A percentile compares a stretch with the other conserved stretches of the same genome.
These are phyloP conservation scores for Blastobotrys attinorum DNA, from an alignment of 805 yeast genomes.

Conservation along the genomic window DNA sequence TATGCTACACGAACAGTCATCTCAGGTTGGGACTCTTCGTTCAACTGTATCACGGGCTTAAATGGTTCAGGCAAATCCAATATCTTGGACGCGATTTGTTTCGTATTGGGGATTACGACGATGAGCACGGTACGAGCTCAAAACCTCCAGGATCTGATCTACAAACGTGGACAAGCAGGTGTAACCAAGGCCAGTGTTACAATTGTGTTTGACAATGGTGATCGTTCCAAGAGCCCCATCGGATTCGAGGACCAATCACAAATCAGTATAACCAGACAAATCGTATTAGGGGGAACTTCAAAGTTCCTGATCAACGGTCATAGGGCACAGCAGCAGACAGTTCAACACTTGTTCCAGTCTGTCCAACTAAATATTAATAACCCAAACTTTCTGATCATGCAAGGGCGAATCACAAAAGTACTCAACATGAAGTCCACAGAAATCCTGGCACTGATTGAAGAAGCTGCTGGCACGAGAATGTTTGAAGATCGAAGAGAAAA, in stretches of 20 bases:
- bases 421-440: slow-evolving; percentile 93
- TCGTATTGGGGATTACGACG: slow-evolving; percentile 92
- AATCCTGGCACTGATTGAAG: slow-evolving; percentile 84
- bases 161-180: slow-evolving; percentile 97
- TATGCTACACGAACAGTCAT: slow-evolving; percentile 95
- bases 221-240: slow-evolving; percentile 68
- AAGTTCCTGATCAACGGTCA: slow-evolving; percentile 93
- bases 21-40: slow-evolving; percentile 91
- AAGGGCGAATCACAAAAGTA: slow-evolving; percentile 95
- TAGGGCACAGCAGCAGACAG: slow-evolving; percentile 91
- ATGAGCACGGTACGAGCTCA: slow-evolving; percentile 95
- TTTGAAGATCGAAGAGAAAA: slow-evolving; percentile 89
- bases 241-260: slow-evolving; percentile 73
- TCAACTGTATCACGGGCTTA: slow-evolving; percentile 95
- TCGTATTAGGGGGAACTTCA: slow-evolving; percentile 83
- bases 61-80: slow-evolving; percentile 98
- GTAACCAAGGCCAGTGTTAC: slow-evolving; percentile 96
- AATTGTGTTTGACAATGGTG: slow-evolving; percentile 85
- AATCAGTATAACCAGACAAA: slow-evolving; percentile 86
- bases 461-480: slow-evolving; percentile 96
- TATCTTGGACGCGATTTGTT: slow-evolving; percentile 93
- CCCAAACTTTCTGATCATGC: slow-evolving; percentile 97
- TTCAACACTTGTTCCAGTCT: slow-evolving; percentile 81
- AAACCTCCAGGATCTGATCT: slow-evolving; percentile 85
- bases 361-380: slow-evolving; percentile 94